A percentile compares a stretch with the other conserved stretches of the same genome.
These are phyloP conservation scores for Gaeumannomyces tritici DNA, from an alignment of 2,329 filamentous ascomycete genomes.

Conservation along the genomic window DNA sequence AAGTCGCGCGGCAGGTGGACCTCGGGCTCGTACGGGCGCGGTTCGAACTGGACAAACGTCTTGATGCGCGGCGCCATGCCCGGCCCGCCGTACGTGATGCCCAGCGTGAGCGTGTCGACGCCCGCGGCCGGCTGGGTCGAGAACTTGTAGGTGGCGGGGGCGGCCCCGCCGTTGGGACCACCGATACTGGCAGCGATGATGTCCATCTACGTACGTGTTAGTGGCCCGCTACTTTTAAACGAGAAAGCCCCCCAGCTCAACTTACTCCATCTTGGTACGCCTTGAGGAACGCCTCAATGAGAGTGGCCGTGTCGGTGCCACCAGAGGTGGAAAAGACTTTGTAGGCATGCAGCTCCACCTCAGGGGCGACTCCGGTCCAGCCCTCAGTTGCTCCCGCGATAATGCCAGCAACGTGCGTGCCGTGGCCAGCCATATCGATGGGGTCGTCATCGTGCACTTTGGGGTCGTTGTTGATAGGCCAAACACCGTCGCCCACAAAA, in stretches of 20 bases:
- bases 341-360: conserved; percentile 13
- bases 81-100: not conserved
- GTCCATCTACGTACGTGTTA: conserved; percentile 6
- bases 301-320: conserved; percentile 11
- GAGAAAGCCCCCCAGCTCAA: no score
- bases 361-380: conserved; percentile 15
- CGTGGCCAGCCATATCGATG: conserved; percentile 12
- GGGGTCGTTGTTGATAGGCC: not conserved
- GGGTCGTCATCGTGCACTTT: conserved; percentile 13
- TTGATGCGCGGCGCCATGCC: not conserved
- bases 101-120: conserved; percentile 18
- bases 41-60: not conserved
- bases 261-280: conserved; percentile 22
- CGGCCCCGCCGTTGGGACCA: conserved; percentile 15
- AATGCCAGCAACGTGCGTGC: no score
- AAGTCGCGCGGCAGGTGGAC: conserved; percentile 8
- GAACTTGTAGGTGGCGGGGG: conserved; percentile 23
- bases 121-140: conserved; percentile 21
- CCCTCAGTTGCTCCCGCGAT: conserved; percentile 12
- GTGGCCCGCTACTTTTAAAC: no score
- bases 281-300: conserved; percentile 24
- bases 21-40: not conserved
- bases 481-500: conserved; percentile 11
- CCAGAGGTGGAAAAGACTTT: conserved; percentile 12
- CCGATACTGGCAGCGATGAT: conserved; percentile 25